Evolutionary conservation across 2,329 filamentous ascomycete genomes (phyloP), one percentile per base, ranked within the genome.

Genomic region (Pezicula neosporulosa): DNA sequence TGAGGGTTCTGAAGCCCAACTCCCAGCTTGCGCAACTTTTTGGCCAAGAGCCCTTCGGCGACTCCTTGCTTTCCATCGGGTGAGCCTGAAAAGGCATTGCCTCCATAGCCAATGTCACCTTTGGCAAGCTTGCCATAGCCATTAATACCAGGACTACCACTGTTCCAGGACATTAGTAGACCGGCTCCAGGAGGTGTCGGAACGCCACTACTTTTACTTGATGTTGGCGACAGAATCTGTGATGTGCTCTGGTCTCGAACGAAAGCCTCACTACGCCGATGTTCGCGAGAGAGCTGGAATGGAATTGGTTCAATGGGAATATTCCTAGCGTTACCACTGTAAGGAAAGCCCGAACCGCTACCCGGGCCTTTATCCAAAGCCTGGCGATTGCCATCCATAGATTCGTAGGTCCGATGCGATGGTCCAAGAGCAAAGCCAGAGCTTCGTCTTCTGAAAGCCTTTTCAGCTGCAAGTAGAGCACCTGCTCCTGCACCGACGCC

Each of bases 41-140:
- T 83, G 10, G 89, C 89, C 15, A 94, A 71, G 15, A 94, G 68
- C 3, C 88, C 82, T 60, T 90, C 85, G 4, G 80, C 75, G 1
- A 70, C 70, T n/a, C 68, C 72, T 2, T 69, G 62, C 53, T 68
- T 68, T 35, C 71, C 71, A 58, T 69, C 65, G 30, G 65, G 67
- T 48, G 65, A 66, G 8, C 59, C 65, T 19, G 60, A 64, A 57
- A 78, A 84, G 0, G 73, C 69, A 49, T 82, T 80, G 1, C 81
- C 76, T 36, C 85, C 80, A 62, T 88, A 85, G 35, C 83, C 78
- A 18, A 74, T 67, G 54, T 90, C 84, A 6, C 83, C 83, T 63
- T 79, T 87, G 60, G 65, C 83, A 18, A 90, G 78, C 64, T 91
- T 91, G 62, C 81, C 80, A 63, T 91, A 90, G 8, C 65, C 56